Evolutionary conservation across 148 eudicot species (phyloP).

Genomic region (Vaccinium darrowii): DNA sequence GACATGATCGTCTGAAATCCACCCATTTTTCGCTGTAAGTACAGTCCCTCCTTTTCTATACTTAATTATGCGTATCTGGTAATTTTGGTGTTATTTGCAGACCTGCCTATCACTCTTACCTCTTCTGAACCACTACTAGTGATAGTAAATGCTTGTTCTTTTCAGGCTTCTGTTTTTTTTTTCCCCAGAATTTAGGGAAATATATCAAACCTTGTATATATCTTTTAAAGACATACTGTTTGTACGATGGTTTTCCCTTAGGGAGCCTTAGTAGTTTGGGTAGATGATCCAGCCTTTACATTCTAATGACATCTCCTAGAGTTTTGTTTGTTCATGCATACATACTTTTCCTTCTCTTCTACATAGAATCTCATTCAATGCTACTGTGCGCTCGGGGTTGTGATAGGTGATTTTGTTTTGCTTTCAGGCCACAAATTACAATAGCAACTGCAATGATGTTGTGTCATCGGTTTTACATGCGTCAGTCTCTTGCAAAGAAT

Average conservation of each 20-base stretch:
- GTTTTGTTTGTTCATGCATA: background rate
- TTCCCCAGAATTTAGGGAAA: background rate
- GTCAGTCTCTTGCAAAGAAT: conserved; percentile 78
- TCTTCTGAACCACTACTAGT: background rate
- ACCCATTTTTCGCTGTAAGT: background rate
- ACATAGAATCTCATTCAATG: background rate
- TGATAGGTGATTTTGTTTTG: conserved; percentile 9
- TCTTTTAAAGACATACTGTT: background rate
- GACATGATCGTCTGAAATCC: conserved; percentile 8
- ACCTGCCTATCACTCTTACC: background rate
- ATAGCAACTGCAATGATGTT: conserved; percentile 66
- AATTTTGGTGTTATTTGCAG: background rate
- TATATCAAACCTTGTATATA: background rate
- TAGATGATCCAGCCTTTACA: background rate
- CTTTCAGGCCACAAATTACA: conserved; percentile 69
- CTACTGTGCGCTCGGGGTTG: background rate
- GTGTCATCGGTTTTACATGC: conserved; percentile 77
- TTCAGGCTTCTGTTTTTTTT: background rate
- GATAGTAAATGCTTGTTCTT: background rate
- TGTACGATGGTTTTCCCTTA: background rate
- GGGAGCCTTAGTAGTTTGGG: background rate
- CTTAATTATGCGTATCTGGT: background rate
- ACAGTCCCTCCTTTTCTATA: background rate
- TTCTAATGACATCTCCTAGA: background rate
- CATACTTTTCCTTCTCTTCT: background rate